These are phyloP conservation scores for Arthrobotrys megalospora DNA, from an alignment of 2,329 filamentous ascomycete species.

Conservation along the genomic window DNA sequence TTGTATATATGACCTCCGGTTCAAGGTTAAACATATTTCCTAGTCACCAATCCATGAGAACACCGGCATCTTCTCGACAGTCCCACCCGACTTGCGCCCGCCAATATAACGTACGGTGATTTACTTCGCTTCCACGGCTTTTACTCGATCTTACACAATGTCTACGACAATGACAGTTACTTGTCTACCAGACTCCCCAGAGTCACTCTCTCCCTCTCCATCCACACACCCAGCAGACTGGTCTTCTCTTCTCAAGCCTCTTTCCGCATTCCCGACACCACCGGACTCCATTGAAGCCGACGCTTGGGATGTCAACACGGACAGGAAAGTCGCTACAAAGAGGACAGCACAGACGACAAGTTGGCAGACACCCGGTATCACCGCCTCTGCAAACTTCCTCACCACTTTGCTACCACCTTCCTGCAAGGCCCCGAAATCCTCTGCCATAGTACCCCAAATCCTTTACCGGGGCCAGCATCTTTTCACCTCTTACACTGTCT, in stretches of 20 bases:
- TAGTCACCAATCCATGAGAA: conserved; percentile 52
- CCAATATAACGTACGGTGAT: conserved; percentile 54
- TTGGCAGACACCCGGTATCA: conserved; percentile 54
- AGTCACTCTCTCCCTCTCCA: conserved; percentile 53
- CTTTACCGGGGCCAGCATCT: conserved; percentile 59
- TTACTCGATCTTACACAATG: conserved; percentile 29
- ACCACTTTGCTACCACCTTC: conserved; percentile 44
- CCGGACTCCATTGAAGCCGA: conserved; percentile 56
- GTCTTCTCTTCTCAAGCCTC: conserved; percentile 55
- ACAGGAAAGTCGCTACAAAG: conserved; percentile 10
- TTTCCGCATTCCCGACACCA: conserved; percentile 56
- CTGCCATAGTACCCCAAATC: conserved; percentile 37
- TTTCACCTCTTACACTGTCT: conserved; percentile 51
- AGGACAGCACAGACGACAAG: conserved; percentile 6
- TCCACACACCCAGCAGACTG: conserved; percentile 48
- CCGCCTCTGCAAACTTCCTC: conserved; percentile 42
- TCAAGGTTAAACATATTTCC: conserved; percentile 28
- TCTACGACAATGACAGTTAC: conserved; percentile 46
- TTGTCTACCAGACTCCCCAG: conserved; percentile 56
- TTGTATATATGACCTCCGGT: conserved; percentile 49
- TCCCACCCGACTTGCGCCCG: conserved; percentile 14
- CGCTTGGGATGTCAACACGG: conserved; percentile 33
- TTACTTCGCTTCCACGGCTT: conserved; percentile 26
- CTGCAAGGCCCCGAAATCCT: conserved; percentile 40
- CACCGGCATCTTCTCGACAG: conserved; percentile 36